These are phyloP conservation scores for Scedosporium boydii DNA, from an alignment of 2,329 filamentous ascomycete genomes.

Conservation along the genomic window DNA sequence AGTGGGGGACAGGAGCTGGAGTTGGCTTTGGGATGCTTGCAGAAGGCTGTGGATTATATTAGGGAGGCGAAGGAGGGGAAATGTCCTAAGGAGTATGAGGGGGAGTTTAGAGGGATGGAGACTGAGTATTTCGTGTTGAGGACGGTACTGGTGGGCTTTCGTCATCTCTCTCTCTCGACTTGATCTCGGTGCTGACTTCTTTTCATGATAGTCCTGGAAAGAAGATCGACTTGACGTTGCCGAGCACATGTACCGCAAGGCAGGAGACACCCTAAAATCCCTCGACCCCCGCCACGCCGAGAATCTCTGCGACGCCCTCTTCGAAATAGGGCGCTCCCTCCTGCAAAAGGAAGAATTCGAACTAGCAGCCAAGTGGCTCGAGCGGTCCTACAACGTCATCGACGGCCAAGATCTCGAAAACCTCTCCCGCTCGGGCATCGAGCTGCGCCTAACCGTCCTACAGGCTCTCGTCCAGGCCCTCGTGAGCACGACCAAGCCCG, in stretches of 20 bases:
- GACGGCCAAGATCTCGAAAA: constrained; percentile 42
- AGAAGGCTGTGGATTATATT: constrained; percentile 51
- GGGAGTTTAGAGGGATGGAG: constrained; percentile 23
- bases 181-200: constrained; percentile 11
- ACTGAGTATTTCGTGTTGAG: constrained; percentile 58
- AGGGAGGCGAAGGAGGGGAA: constrained; percentile 10
- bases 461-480: constrained; percentile 52
- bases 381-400: constrained; percentile 54
- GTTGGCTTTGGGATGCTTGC: constrained; percentile 51
- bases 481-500: constrained; percentile 34
- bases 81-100: not conserved
- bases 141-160: constrained; percentile 48
- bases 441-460: constrained; percentile 57
- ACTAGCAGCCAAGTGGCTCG: constrained; percentile 62
- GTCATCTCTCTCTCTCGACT: not conserved
- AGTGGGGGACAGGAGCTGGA: constrained; percentile 35
- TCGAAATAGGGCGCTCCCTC: constrained; percentile 59
- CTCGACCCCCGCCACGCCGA: constrained; percentile 46
- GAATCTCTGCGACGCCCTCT: constrained; percentile 56
- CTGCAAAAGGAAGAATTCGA: constrained; percentile 40
- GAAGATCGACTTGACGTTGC: constrained; percentile 65
- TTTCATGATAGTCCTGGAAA: constrained; percentile 54
- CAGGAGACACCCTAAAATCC: constrained; percentile 26
- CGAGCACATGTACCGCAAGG: constrained; percentile 65
- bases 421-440: constrained; percentile 48